A percentile compares a stretch with the other conserved stretches of the same genome.
phyloP scores from a whole-genome alignment of 495 filamentous ascomycete genomes.

The Aspergillus cristatus region DNA sequence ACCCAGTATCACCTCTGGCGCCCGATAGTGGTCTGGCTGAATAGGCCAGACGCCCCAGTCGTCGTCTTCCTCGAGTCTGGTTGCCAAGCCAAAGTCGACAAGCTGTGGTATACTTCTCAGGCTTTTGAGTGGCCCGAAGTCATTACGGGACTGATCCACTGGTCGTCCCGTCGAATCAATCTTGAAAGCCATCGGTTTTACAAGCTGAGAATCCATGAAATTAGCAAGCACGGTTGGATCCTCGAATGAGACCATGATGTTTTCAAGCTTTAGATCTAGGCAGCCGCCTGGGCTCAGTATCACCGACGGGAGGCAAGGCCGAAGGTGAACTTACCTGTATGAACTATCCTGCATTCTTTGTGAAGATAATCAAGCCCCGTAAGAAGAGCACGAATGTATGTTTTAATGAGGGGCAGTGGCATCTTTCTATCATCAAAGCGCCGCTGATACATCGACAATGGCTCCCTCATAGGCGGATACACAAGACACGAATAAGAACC shows the following conservation, averaged over 20 bases:
- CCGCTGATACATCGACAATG: slow-evolving; percentile 25
- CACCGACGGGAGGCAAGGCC: slow-evolving; percentile 9
- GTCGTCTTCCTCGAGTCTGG: slow-evolving; percentile 41
- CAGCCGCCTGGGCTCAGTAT: slow-evolving; percentile 16
- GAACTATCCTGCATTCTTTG: slow-evolving; percentile 27
- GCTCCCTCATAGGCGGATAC: slow-evolving; percentile 31
- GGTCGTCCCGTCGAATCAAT: slow-evolving; percentile 21
- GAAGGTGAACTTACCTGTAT: slow-evolving; percentile 21
- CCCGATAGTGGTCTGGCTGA: slow-evolving; percentile 37
- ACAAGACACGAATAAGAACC: slow-evolving; percentile 28
- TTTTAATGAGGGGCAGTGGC: slow-evolving; percentile 26
- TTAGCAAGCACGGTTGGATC: slow-evolving; percentile 32
- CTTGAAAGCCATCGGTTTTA: slow-evolving; percentile 32
- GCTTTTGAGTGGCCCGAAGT: slow-evolving; percentile 31
- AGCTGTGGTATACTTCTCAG: slow-evolving; percentile 49
- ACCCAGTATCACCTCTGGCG: slow-evolving; percentile 38
- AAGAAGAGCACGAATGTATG: slow-evolving; percentile 30
- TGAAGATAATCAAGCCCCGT: slow-evolving; percentile 39
- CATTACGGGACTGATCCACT: slow-evolving; percentile 31
- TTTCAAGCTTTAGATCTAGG: slow-evolving; percentile 39
- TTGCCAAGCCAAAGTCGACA: slow-evolving; percentile 82
- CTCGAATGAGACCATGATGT: slow-evolving; percentile 38
- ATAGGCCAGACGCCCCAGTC: slow-evolving; percentile 33
- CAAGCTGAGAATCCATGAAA: slow-evolving; percentile 27
- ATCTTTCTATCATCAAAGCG: slow-evolving; percentile 21